phyloP scores from a whole-genome alignment of 306 rosid genomes.

The Cucurbita maxima region DNA sequence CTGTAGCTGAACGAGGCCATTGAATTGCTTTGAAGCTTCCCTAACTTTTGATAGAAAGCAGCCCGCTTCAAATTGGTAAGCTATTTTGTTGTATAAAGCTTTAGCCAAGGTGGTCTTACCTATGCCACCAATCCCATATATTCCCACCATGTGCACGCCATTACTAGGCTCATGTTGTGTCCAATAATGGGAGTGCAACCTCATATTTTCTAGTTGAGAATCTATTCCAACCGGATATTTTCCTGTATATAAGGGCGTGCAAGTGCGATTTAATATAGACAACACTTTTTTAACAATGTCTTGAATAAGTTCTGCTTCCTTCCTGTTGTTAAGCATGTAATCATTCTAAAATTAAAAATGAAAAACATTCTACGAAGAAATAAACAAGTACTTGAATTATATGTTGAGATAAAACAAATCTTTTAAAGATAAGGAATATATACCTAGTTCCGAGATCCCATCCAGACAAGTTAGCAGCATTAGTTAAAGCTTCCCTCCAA shows the following conservation, averaged over 20 bases:
- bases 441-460: constrained; percentile 1
- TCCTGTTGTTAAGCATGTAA: neutral
- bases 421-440: neutral
- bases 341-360: neutral
- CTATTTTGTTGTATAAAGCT: too few relatives aligned
- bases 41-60: too few relatives aligned
- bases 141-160: neutral
- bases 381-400: neutral
- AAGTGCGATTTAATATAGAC: neutral
- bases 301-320: neutral
- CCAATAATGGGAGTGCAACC: neutral
- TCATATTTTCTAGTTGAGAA: neutral
- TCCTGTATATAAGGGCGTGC: neutral
- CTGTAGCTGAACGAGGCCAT: too few relatives aligned
- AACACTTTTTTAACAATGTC: neutral
- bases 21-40: too few relatives aligned
- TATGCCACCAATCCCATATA: constrained; percentile 9
- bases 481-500: neutral
- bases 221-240: neutral
- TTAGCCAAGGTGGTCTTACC: constrained; percentile 18
- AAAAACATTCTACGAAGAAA: neutral
- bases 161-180: neutral
- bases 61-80: too few relatives aligned
- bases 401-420: neutral
- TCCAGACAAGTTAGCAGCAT: neutral